Evolutionary conservation across 2,329 filamentous ascomycete species (phyloP).

Genomic region (Zymoseptoria ardabiliae): DNA sequence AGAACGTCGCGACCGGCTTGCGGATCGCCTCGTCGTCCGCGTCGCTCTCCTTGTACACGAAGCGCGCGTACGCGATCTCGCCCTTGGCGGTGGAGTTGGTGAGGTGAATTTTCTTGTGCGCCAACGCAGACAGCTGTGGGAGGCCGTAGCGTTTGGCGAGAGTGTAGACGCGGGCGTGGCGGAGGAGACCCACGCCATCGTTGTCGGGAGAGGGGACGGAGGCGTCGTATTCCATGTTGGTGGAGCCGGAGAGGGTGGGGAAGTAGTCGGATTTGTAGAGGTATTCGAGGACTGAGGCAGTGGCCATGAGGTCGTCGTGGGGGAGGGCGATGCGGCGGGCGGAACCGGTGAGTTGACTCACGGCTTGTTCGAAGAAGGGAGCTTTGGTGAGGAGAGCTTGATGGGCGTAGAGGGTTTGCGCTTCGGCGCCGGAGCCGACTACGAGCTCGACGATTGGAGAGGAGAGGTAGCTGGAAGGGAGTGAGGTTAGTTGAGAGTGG

Average conservation of each 20-base stretch:
- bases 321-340: constrained; percentile 59
- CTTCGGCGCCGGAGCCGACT: constrained; percentile 46
- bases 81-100: constrained; percentile 80
- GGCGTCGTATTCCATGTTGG: constrained; percentile 62
- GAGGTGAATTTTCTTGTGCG: constrained; percentile 85
- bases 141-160: constrained; percentile 70
- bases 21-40: constrained; percentile 65
- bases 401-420: constrained; percentile 67
- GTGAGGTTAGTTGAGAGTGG: background rate
- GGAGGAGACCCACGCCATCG: constrained; percentile 74
- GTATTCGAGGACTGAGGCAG: constrained; percentile 73
- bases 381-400: constrained; percentile 68
- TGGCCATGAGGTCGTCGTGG: constrained; percentile 62
- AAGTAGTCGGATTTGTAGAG: constrained; percentile 86
- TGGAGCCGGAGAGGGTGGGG: constrained; percentile 54
- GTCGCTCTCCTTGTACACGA: constrained; percentile 72
- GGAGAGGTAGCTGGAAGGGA: constrained; percentile 37
- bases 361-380: constrained; percentile 62
- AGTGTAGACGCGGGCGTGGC: constrained; percentile 84
- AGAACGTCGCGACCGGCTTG: constrained; percentile 81
- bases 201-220: constrained; percentile 61
- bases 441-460: constrained; percentile 42
- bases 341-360: constrained; percentile 52
- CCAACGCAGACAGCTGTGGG: constrained; percentile 61
- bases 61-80: constrained; percentile 86